These are phyloP conservation scores for Populus ilicifolia DNA, from an alignment of 345 rosid genomes.

Conservation along the genomic window DNA sequence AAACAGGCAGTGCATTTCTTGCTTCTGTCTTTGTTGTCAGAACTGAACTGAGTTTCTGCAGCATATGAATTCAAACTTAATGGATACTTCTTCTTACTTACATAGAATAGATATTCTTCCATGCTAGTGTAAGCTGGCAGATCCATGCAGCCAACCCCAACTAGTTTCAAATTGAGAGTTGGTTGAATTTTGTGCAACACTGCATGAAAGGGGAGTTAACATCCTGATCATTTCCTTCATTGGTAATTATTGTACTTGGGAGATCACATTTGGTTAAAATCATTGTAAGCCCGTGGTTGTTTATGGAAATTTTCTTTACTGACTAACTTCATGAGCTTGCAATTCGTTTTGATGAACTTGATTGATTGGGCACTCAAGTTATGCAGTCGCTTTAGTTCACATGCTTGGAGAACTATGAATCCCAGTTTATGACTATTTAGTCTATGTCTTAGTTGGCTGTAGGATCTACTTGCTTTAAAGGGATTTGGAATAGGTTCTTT, in stretches of 20 bases:
- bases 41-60: background rate
- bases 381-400: background rate
- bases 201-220: background rate
- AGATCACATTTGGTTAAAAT: background rate
- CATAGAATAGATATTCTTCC: background rate
- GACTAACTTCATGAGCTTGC: background rate
- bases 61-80: background rate
- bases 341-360: background rate
- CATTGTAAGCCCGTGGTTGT: background rate
- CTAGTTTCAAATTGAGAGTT: no score
- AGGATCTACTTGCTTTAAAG: background rate
- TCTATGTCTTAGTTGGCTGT: background rate
- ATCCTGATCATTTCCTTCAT: background rate
- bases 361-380: background rate
- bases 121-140: background rate
- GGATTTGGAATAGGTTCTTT: background rate
- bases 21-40: background rate
- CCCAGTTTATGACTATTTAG: background rate
- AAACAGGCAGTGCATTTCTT: background rate
- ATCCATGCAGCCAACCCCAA: no score
- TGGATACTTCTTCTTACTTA: background rate
- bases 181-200: no score
- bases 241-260: background rate
- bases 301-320: background rate
- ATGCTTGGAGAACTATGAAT: background rate